A percentile compares a stretch with the other conserved stretches of the same genome.
phyloP scores from a whole-genome alignment of 805 yeast species.

The Jamesozyma jinghongensis region DNA sequence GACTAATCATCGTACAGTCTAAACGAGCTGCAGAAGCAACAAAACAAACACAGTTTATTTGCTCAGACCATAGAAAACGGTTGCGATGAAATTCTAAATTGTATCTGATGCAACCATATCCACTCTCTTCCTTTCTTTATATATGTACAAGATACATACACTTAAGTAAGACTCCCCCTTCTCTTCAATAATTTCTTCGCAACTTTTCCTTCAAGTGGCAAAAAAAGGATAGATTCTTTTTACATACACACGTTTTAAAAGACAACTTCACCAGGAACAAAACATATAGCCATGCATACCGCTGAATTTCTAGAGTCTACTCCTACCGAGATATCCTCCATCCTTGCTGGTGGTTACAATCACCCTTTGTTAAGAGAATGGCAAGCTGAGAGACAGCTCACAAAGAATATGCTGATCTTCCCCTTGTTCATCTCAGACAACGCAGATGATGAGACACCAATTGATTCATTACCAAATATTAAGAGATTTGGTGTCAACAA shows the following conservation, averaged over 20 bases:
- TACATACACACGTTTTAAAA: background rate
- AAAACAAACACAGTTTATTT: too few species aligned
- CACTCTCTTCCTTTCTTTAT: too few species aligned
- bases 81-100: too few species aligned
- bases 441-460: slow-evolving; percentile 67
- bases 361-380: slow-evolving; percentile 83
- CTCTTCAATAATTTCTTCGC: too few species aligned
- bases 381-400: slow-evolving; percentile 80
- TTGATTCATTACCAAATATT: slow-evolving; percentile 79
- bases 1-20: too few species aligned
- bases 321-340: slow-evolving; percentile 57
- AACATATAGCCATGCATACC: slow-evolving; percentile 40
- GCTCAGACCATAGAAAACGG: too few species aligned
- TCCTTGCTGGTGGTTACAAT: slow-evolving; percentile 89
- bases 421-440: slow-evolving; percentile 80
- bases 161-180: too few species aligned
- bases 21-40: too few species aligned
- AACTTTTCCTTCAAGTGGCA: background rate
- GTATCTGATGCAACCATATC: too few species aligned
- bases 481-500: slow-evolving; percentile 78
- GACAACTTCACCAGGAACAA: background rate
- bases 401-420: slow-evolving; percentile 84
- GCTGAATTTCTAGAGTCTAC: slow-evolving; percentile 59
- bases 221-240: background rate
- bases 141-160: too few species aligned